Percentiles rank a stretch among this genome's conserved stretches.
These are phyloP conservation scores for Hypomyces perniciosus DNA, from an alignment of 2,329 filamentous ascomycete species.

Conservation along the genomic window DNA sequence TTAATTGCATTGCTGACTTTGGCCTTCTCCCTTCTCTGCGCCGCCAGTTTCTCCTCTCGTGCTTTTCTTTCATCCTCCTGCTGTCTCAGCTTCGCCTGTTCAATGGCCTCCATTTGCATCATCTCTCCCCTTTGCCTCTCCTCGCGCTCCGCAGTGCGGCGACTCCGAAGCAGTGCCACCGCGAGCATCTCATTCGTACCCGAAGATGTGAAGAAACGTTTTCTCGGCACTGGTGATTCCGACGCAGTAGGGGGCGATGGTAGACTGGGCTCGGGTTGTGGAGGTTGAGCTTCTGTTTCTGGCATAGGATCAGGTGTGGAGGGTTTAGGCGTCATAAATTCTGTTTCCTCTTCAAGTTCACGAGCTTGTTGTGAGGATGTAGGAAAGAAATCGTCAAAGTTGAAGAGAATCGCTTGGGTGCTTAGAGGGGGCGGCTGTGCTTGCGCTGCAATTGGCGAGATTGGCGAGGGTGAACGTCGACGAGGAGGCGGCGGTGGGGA, in stretches of 20 bases:
- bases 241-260: background rate
- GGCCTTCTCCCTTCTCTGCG: background rate
- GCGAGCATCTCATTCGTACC: conserved; percentile 30
- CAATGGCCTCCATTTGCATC: conserved; percentile 16
- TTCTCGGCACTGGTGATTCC: conserved; percentile 11
- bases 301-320: conserved; percentile 5
- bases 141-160: conserved; percentile 28
- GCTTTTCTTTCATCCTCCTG: background rate
- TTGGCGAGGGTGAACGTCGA: conserved; percentile 13
- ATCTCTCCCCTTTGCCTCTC: conserved; percentile 23
- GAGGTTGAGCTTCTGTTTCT: conserved; percentile 1
- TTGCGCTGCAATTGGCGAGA: conserved; percentile 14
- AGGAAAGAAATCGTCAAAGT: conserved; percentile 50
- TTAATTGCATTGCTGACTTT: background rate
- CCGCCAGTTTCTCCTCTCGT: background rate
- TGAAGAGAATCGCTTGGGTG: conserved; percentile 48
- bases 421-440: conserved; percentile 30
- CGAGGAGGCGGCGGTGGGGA: conserved; percentile 4
- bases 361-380: conserved; percentile 50
- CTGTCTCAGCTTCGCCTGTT: conserved; percentile 1
- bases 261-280: conserved; percentile 5
- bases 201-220: conserved; percentile 33
- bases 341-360: conserved; percentile 41
- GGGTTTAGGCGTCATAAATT: background rate
- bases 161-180: conserved; percentile 30